Conservation (phyloP, 164 flowering plant genomes). For the Stephania japonica region DNA sequence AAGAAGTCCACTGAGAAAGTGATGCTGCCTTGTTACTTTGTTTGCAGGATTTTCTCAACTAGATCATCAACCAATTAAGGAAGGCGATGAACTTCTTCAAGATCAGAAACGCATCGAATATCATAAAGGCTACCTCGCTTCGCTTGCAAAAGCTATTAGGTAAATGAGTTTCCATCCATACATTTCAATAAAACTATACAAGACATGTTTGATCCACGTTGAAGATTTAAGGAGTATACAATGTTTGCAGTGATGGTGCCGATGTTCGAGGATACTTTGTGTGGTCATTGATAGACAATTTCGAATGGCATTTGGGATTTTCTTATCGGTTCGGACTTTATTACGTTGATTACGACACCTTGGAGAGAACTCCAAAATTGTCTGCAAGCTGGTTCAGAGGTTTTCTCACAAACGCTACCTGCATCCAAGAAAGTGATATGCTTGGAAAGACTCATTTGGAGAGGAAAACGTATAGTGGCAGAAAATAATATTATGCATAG, state of each 20-base stretch:
- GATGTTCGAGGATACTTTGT: not conserved
- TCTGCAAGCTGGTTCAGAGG: too few species aligned
- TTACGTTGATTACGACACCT: too few species aligned
- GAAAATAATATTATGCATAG: too few species aligned
- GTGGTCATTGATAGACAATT: conserved; percentile 19
- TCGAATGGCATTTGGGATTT: conserved; percentile 7
- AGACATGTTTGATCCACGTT: too few species aligned
- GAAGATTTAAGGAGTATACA: too few species aligned
- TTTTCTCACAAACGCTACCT: too few species aligned
- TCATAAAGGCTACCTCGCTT: conserved; percentile 38
- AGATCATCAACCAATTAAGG: conserved; percentile 8
- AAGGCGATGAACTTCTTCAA: conserved; percentile 14
- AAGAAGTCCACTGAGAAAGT: not conserved
- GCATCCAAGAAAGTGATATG: too few species aligned
- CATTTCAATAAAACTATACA: too few species aligned
- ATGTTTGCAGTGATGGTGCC: conserved; percentile 2
- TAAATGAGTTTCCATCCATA: conserved; percentile 6
- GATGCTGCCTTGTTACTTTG: not conserved
- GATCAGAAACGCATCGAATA: conserved; percentile 39
- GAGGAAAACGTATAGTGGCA: too few species aligned
- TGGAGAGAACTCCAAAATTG: too few species aligned
- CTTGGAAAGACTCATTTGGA: too few species aligned
- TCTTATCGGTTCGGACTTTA: too few species aligned
- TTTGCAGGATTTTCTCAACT: conserved; percentile 23
- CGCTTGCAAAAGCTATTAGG: conserved; percentile 45